Evolutionary conservation across 805 yeast genomes (phyloP), one percentile per base, ranked within the genome.

Genomic region (Blastobotrys americana): DNA sequence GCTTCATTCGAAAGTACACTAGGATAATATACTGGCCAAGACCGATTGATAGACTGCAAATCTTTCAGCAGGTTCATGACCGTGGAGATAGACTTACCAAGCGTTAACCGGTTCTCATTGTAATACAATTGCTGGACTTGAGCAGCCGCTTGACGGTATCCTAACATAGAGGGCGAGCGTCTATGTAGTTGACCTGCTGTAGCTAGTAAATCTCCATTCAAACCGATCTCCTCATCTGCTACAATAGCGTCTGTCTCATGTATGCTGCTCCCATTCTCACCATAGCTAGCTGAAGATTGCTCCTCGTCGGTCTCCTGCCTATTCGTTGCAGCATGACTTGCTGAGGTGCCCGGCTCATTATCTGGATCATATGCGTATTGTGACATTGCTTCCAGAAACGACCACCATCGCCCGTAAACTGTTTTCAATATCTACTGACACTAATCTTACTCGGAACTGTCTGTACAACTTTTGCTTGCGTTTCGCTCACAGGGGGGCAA

Each of bases 51-150:
- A 17, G 49, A 50, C 42, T 58, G 61, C 15, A 65, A 51, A 15
- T 58, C 60, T 4, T 48, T 47, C 27, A 66, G 52, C 45, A 63
- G 46, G 15, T 37, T 46, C 34, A 48, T 41, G 5, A 54, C 60
- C n/a, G 58, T 52, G 4, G 56, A 41, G 13, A 64, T 63, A 27
- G 58, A 47, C 42, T 84, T 68, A 47, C 78, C 82, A 44, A 89
- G 67, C 0, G 82, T 72, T 0, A 77, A 67, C 44, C 83, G 74
- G 65, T 81, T 80, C 54, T 81, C 80, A 58, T 86, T 86, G 60
- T 84, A 90, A 49, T 77, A 83, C 45, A 82, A 65, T 58, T 89
- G 96, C 47, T 80, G 77, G 25, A 82, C 60, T 42, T 87, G 82
- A 1, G 82, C 69, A 38, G 71, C 67, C 48, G 71, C 55, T n/a